Evolutionary conservation across 495 filamentous ascomycete genomes (phyloP), one percentile per base, ranked within the genome.

Genomic region (Bryoglossum gracile): DNA sequence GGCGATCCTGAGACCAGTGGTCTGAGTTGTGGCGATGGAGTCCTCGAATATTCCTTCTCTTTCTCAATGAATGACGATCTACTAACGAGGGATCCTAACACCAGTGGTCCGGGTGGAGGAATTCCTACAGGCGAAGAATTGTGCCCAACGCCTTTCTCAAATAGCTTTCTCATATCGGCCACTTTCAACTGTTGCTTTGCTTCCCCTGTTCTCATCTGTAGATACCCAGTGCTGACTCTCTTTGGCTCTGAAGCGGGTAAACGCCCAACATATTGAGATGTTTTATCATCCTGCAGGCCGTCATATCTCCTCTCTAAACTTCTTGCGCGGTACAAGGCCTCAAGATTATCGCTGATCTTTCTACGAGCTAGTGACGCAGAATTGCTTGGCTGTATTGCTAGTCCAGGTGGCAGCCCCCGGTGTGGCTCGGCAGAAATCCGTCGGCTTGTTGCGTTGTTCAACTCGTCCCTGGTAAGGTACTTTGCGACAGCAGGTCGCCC

Each of bases 301-400:
- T 22, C 36, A 3, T 23, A 17, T 3, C 48, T 34, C 24, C 45
- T 37, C 44, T 56, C 43, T 38, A 51, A 42, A 18, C 47, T 48
- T 14, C 39, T 39, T 3, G 26, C 48, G 16, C 47, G 28, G 33
- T 51, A 43, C 8, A 51, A 22, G 14, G 35, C 37, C 22, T 51
- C 53, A 23, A 48, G 33, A 17, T 56, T 47, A 10, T 47, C 23
- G 17, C 48, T 43, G 9, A 46, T 33, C 14, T 49, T 41, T 13
- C 26, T 49, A 19, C 38, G 11, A 3, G 43, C 37, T 9, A n/a
- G 14, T 8, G 21, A 23, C n/a, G 34, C 2, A 16, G 22, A 18
- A 6, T n/a, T 43, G 18, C 9, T 46, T 37, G 6, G 14, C n/a
- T 8, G 5, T 24, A 14, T 14, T 32, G 13, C 21, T 49, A 4